A percentile compares a stretch with the other conserved stretches of the same genome.
These are phyloP conservation scores for Boletus pseudo-olivaceus DNA, from an alignment of 768 basidiomycete species.

Conservation along the genomic window DNA sequence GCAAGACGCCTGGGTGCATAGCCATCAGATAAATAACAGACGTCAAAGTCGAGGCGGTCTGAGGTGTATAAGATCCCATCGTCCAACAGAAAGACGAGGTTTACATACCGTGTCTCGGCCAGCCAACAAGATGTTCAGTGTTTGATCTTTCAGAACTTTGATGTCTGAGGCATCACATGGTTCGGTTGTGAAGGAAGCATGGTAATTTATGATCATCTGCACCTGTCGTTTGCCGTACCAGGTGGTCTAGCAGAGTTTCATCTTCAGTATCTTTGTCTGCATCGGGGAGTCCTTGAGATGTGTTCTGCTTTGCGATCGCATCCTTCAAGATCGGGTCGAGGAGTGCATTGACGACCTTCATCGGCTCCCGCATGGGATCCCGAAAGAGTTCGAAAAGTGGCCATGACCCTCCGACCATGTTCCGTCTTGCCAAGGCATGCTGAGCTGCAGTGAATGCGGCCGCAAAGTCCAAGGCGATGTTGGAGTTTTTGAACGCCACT, in stretches of 20 bases:
- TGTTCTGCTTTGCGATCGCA: constrained; percentile 29
- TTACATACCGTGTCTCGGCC: constrained; percentile 41
- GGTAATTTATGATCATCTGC: background rate
- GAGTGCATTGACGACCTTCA: constrained; percentile 38
- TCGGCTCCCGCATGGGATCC: constrained; percentile 31
- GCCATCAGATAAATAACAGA: constrained; percentile 46
- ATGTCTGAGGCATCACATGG: constrained; percentile 16
- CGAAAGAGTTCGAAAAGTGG: constrained; percentile 37
- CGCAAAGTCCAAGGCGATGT: constrained; percentile 28
- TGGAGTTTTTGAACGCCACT: constrained; percentile 7
- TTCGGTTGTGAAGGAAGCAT: background rate
- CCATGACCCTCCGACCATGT: constrained; percentile 35
- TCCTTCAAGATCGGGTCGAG: constrained; percentile 39
- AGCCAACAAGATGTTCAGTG: constrained; percentile 43
- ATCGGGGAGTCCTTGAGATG: background rate
- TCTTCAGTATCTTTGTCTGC: constrained; percentile 20
- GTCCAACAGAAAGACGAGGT: background rate
- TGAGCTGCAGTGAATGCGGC: constrained; percentile 36
- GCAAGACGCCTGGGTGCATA: constrained; percentile 41
- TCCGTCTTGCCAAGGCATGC: constrained; percentile 26
- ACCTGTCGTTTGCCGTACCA: constrained; percentile 40
- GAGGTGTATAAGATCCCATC: background rate
- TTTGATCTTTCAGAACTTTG: constrained; percentile 39
- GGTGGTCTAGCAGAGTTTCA: constrained; percentile 41
- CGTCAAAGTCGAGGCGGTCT: constrained; percentile 45